A percentile compares a stretch with the other conserved stretches of the same genome.
Conservation (phyloP, 257 asterid species). For the Fraxinus cuspidata region DNA sequence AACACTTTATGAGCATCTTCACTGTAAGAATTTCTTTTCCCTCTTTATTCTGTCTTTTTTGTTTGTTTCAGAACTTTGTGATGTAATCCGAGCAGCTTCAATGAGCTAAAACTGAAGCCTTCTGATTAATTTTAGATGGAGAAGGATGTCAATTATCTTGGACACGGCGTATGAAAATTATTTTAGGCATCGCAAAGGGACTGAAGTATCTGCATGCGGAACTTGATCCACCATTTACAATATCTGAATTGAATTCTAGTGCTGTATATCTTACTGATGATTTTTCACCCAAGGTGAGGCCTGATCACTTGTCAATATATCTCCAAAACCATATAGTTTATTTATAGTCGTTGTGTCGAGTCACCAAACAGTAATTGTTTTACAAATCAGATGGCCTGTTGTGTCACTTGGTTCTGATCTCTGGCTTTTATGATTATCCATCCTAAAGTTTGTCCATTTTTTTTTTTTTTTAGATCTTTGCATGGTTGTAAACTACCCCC, state of each 20-base stretch:
- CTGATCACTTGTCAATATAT: conserved; percentile 4
- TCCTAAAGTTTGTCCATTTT: not conserved
- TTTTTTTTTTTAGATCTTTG: not conserved
- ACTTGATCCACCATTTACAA: conserved; percentile 64
- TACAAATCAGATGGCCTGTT: not conserved
- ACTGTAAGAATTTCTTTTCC: conserved; percentile 47
- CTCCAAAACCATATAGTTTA: not conserved
- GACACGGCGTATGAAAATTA: conserved; percentile 74
- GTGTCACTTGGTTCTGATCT: conserved; percentile 21
- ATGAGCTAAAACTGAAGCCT: conserved; percentile 18
- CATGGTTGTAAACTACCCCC: not conserved
- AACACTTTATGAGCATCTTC: conserved; percentile 85
- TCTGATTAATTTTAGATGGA: conserved; percentile 53
- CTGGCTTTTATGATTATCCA: not conserved
- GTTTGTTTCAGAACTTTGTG: not conserved
- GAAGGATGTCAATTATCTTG: conserved; percentile 88
- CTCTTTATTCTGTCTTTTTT: not conserved
- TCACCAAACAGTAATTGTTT: not conserved
- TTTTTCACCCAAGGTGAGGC: conserved; percentile 78
- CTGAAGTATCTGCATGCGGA: conserved; percentile 74
- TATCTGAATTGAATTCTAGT: conserved; percentile 65
- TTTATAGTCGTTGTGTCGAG: not conserved
- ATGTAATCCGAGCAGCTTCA: conserved; percentile 14
- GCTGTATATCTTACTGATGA: conserved; percentile 85
- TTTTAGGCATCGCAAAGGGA: conserved; percentile 76